A percentile compares a stretch with the other conserved stretches of the same genome.
phyloP scores from a whole-genome alignment of 1,139 yeast genomes.

The Yamadazyma jaroonii region DNA sequence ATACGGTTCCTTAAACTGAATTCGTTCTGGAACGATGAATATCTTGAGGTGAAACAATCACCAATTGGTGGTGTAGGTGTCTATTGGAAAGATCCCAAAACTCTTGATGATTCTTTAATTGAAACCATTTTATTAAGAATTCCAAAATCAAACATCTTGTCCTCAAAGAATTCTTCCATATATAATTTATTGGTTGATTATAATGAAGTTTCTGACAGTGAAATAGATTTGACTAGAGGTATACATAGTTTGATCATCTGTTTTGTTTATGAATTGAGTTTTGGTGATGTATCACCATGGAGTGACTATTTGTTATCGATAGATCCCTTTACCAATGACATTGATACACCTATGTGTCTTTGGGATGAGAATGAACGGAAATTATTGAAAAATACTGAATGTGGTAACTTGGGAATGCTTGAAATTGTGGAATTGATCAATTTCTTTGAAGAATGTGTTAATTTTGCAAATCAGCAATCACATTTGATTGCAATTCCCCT shows the following conservation, averaged over 20 bases:
- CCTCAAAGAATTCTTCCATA: conserved; percentile 60
- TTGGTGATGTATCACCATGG: conserved; percentile 73
- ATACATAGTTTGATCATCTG: conserved; percentile 67
- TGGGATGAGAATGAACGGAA: conserved; percentile 56
- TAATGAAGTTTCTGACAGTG: conserved; percentile 13
- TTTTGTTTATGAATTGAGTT: conserved; percentile 62
- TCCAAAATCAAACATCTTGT: conserved; percentile 52
- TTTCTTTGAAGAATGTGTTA: conserved; percentile 50
- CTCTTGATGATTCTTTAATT: conserved; percentile 22
- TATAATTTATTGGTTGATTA: conserved; percentile 66
- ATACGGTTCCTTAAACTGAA: conserved; percentile 48
- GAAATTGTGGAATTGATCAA: conserved; percentile 55
- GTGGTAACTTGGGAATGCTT: conserved; percentile 60
- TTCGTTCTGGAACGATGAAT: conserved; percentile 46
- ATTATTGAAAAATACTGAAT: conserved; percentile 62
- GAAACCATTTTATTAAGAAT: conserved; percentile 36
- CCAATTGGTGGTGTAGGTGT: conserved; percentile 73
- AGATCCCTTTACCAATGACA: conserved; percentile 26
- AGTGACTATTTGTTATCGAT: conserved; percentile 57
- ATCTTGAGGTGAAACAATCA: conserved; percentile 48
- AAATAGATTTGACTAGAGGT: conserved; percentile 44
- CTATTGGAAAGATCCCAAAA: conserved; percentile 40
- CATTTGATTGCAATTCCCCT: conserved; percentile 35
- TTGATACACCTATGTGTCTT: conserved; percentile 57
- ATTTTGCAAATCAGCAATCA: conserved; percentile 41